Evolutionary conservation across 371 early-diverging fungal species (phyloP), one percentile per base, ranked within the genome.

Genomic region (Apophysomyces elegans): DNA sequence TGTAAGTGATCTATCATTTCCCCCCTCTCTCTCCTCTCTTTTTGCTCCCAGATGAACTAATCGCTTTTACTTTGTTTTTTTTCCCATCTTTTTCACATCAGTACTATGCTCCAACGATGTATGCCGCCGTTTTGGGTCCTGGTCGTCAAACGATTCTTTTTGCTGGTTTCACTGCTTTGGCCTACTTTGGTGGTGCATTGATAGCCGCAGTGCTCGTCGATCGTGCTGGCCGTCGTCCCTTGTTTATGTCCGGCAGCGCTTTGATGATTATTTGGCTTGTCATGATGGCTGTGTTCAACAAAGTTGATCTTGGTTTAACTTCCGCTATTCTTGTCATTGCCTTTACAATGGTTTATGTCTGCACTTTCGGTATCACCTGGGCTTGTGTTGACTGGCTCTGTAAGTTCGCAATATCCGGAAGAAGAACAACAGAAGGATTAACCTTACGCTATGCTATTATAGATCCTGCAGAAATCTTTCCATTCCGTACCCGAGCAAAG

Each of bases 81-180:
- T 8, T 2, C 9, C 1, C 1, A 37, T 9, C 7, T 35, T 43
- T 61, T 26, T 43, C 36, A 6, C 8, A 16, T 21, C 57, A 71
- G 75, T 90, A 89, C 76, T 90, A 86, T 74, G 88, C 90, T 12
- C 88, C 88, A 2, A 81, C 78, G 32, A 89, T 92, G 75, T 89
- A 90, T 74, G 77, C 80, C 68, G 72, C 81, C 26, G 85, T 89
- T 6, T 63, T 78, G 3, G 78, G 78, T 1, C 65, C 64, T 41
- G 78, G 78, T 0, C 64, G 60, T 5, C 26, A 62, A 18, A 71
- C 78, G 0, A 71, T 78, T 62, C 44, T 78, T n/a, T 73, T 78
- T 61, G 74, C 74, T 39, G 76, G 76, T 1, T 78, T 75, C 18
- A 78, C 78, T n/a, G 78, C 77, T 1, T 47, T 80, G n/a, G 75